Evolutionary conservation across 805 yeast genomes (phyloP).

Genomic region (Sugiyamaella americana): DNA sequence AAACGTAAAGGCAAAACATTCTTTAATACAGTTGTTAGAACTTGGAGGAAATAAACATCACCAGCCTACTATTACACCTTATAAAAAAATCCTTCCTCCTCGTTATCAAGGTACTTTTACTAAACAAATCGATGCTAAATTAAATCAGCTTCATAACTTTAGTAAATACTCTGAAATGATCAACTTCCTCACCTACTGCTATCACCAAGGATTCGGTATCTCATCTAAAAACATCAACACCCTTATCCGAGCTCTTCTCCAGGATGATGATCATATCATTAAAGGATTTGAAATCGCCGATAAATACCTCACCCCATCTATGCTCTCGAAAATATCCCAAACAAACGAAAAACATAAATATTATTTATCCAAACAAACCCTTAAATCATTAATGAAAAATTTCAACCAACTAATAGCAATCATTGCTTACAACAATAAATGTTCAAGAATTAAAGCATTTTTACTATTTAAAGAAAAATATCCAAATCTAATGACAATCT

Average conservation of each 20-base stretch:
- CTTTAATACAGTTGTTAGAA: no score
- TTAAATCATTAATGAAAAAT: not conserved
- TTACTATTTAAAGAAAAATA: not conserved
- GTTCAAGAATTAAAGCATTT: not conserved
- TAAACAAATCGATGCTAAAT: slow-evolving; percentile 14
- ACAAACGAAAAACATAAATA: not conserved
- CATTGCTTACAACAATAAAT: not conserved
- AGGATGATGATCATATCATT: slow-evolving; percentile 5
- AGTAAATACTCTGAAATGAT: slow-evolving; percentile 9
- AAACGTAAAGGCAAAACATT: no score
- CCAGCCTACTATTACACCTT: no score
- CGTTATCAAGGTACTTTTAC: slow-evolving; percentile 7
- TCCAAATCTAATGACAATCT: slow-evolving; percentile 2
- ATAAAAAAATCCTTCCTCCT: slow-evolving; percentile 1
- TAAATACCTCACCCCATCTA: slow-evolving; percentile 4
- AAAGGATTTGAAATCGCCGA: slow-evolving; percentile 16
- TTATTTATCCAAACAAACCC: not conserved
- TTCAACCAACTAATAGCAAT: not conserved
- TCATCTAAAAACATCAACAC: slow-evolving; percentile 14
- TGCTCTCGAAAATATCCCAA: not conserved
- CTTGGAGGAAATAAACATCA: no score
- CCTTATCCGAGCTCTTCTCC: slow-evolving; percentile 10
- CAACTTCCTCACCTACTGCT: slow-evolving; percentile 3
- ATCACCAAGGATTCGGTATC: slow-evolving; percentile 13
- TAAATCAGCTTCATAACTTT: slow-evolving; percentile 15